These are phyloP conservation scores for Mortierella polycephala DNA, from an alignment of 371 early-diverging fungal genomes.

Conservation along the genomic window DNA sequence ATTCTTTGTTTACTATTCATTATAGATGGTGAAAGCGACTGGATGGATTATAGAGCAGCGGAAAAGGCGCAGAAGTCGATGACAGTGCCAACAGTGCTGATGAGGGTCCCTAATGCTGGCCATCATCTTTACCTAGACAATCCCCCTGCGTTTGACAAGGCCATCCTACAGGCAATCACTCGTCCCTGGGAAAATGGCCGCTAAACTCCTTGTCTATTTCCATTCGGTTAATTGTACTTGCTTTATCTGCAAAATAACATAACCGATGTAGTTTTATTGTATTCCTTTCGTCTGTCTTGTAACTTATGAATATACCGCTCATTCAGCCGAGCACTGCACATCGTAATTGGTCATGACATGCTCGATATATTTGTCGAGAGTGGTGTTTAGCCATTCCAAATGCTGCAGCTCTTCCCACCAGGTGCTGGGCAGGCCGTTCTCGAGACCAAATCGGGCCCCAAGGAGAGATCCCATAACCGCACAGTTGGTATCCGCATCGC, in stretches of 20 bases:
- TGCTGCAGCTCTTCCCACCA: constrained; percentile 59
- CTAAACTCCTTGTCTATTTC: not conserved
- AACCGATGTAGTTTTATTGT: not conserved
- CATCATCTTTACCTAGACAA: constrained; percentile 94
- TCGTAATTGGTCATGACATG: constrained; percentile 31
- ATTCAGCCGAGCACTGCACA: not conserved
- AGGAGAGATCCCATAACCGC: constrained; percentile 72
- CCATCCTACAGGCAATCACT: constrained; percentile 45
- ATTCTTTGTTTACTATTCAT: not conserved
- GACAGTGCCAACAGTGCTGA: constrained; percentile 63
- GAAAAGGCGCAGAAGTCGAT: constrained; percentile 66
- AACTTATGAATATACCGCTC: too few relatives aligned
- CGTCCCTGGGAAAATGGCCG: constrained; percentile 32
- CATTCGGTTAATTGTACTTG: not conserved
- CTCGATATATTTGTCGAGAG: constrained; percentile 57
- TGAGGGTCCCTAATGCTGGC: constrained; percentile 71
- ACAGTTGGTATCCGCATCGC: constrained; percentile 75
- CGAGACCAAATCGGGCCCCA: constrained; percentile 69
- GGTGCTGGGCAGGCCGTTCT: constrained; percentile 34
- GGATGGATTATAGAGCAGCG: constrained; percentile 92
- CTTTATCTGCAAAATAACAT: not conserved
- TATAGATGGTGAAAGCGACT: constrained; percentile 70
- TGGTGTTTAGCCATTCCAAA: constrained; percentile 63
- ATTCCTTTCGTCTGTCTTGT: too few relatives aligned
- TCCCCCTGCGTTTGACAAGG: constrained; percentile 77